A percentile compares a stretch with the other conserved stretches of the same genome.
Conservation (phyloP, 2,329 filamentous ascomycete genomes). For the Davidsoniella neocaledoniae region DNA sequence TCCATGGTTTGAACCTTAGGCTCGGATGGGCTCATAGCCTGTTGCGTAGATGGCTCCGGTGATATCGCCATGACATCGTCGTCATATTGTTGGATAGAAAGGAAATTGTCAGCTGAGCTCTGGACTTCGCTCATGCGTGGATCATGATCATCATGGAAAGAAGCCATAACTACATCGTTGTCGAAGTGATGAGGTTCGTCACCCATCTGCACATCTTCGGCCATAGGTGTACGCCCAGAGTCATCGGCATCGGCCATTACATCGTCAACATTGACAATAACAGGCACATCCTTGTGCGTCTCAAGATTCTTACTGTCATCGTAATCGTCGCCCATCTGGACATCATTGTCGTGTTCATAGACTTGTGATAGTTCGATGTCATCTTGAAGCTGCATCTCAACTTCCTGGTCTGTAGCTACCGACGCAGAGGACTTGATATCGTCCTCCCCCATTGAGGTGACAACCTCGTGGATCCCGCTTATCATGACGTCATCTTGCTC, state of each 20-base stretch:
- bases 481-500: not conserved
- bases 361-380: constrained; percentile 10
- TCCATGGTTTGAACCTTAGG: not conserved
- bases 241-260: constrained; percentile 11
- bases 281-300: not conserved
- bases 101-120: not conserved
- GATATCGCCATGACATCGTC: constrained; percentile 1
- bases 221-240: not conserved
- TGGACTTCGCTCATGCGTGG: not conserved
- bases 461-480: not conserved
- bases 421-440: constrained; percentile 8
- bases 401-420: constrained; percentile 8
- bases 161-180: constrained; percentile 8
- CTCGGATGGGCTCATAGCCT: not conserved
- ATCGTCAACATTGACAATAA: constrained; percentile 3
- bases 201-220: constrained; percentile 2
- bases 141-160: not conserved
- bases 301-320: not conserved
- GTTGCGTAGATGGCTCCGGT: not conserved
- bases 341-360: constrained; percentile 1
- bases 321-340: constrained; percentile 3
- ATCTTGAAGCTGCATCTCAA: constrained; percentile 12
- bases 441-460: not conserved
- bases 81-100: not conserved
- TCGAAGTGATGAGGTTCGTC: constrained; percentile 2